Evolutionary conservation across 352 stramenopile species (phyloP).

Genomic region (Phytophthora podocarpi): DNA sequence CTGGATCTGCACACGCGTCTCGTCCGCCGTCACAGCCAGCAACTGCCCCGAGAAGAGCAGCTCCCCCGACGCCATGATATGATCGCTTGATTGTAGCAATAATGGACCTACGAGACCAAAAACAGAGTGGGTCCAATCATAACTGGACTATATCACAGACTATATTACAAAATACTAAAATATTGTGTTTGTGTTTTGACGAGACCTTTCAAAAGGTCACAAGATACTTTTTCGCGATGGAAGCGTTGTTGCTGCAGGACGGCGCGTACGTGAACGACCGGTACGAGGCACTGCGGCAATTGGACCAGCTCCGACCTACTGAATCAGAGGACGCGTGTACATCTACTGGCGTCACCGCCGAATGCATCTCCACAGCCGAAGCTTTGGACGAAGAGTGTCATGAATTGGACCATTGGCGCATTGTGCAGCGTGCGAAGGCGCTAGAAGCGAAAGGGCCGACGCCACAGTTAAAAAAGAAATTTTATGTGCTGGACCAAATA

Average conservation of each 20-base stretch:
- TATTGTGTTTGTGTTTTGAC: no score
- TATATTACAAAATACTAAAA: background rate
- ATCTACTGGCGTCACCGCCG: background rate
- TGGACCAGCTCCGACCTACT: background rate
- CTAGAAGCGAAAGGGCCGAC: constrained; percentile 35
- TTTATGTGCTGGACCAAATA: constrained; percentile 38
- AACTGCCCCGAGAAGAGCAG: constrained; percentile 73
- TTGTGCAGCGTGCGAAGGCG: constrained; percentile 22
- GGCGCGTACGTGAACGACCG: constrained; percentile 52
- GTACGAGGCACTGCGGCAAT: constrained; percentile 41
- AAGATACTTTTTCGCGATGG: constrained; percentile 46
- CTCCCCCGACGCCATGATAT: constrained; percentile 16
- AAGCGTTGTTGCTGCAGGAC: constrained; percentile 58
- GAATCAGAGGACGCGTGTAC: background rate
- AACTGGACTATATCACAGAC: constrained; percentile 8
- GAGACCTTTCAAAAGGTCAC: constrained; percentile 14
- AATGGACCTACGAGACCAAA: no score
- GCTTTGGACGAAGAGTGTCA: constrained; percentile 6
- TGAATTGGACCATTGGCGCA: constrained; percentile 17
- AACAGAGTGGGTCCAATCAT: no score
- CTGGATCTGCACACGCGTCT: constrained; percentile 67
- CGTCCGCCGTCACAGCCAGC: constrained; percentile 52
- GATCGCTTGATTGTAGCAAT: background rate
- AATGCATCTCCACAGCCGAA: background rate
- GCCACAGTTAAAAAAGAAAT: constrained; percentile 43